Evolutionary conservation across 768 basidiomycete species (phyloP).

Genomic region (Mycena capillaripes): DNA sequence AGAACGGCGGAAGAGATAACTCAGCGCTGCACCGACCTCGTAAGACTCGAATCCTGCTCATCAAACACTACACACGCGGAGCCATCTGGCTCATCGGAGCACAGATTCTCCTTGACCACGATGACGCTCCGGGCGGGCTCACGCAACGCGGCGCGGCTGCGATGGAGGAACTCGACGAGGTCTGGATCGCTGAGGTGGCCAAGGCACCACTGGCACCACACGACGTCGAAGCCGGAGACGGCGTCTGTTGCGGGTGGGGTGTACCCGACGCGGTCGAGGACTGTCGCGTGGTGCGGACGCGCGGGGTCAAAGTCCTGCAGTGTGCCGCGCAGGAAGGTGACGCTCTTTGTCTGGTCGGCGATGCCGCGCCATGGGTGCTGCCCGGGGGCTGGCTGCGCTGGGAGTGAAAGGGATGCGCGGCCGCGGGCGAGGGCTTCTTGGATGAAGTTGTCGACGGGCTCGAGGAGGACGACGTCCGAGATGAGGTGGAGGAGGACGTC

Average conservation of each 20-base stretch:
- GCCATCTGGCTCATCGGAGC: slow-evolving; percentile 68
- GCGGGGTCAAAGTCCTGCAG: slow-evolving; percentile 88
- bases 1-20: neutral
- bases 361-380: slow-evolving; percentile 76
- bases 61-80: slow-evolving; percentile 75
- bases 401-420: slow-evolving; percentile 45
- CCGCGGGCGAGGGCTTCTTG: slow-evolving; percentile 70
- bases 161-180: slow-evolving; percentile 81
- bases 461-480: slow-evolving; percentile 88
- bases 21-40: slow-evolving; percentile 65
- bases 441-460: slow-evolving; percentile 88
- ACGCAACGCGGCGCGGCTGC: slow-evolving; percentile 73
- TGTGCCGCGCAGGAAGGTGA: slow-evolving; percentile 83
- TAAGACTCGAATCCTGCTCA: slow-evolving; percentile 90
- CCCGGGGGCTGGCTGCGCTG: neutral
- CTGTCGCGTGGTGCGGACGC: slow-evolving; percentile 57
- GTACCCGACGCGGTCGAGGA: slow-evolving; percentile 79
- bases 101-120: slow-evolving; percentile 94
- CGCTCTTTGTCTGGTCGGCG: slow-evolving; percentile 72
- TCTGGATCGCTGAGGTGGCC: slow-evolving; percentile 86
- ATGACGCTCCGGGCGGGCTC: slow-evolving; percentile 69
- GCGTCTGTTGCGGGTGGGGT: slow-evolving; percentile 62
- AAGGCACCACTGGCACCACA: slow-evolving; percentile 99
- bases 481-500: slow-evolving; percentile 92
- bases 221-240: slow-evolving; percentile 83